Evolutionary conservation across 305 asterid genomes (phyloP).

Genomic region (Plantago coronopus): DNA sequence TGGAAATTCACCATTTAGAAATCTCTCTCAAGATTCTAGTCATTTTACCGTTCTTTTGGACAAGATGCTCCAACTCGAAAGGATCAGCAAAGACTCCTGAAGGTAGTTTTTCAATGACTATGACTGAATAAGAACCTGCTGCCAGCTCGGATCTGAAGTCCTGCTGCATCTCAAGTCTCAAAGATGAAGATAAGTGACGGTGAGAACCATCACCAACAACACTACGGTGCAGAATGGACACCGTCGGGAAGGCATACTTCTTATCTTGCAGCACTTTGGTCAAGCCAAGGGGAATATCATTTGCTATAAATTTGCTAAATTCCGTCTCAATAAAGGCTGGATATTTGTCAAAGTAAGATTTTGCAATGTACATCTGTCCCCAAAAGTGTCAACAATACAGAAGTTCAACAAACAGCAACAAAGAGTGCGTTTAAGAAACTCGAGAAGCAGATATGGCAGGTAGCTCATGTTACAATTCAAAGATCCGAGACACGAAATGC

Average conservation of each 20-base stretch:
- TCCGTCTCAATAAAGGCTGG: constrained; percentile 36
- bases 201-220: constrained; percentile 91
- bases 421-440: no score
- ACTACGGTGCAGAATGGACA: constrained; percentile 31
- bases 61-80: constrained; percentile 78
- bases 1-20: background rate
- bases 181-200: constrained; percentile 53
- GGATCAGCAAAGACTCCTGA: constrained; percentile 87
- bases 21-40: constrained; percentile 7
- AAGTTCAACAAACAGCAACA: constrained; percentile 11
- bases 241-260: constrained; percentile 25
- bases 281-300: constrained; percentile 36
- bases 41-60: constrained; percentile 63
- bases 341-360: constrained; percentile 45
- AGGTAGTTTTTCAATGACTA: constrained; percentile 65
- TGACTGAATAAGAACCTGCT: constrained; percentile 40
- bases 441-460: background rate
- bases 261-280: constrained; percentile 31
- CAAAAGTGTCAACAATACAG: constrained; percentile 18
- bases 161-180: constrained; percentile 36
- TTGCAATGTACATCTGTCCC: constrained; percentile 46
- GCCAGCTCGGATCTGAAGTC: constrained; percentile 28
- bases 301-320: constrained; percentile 40
- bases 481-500: background rate
- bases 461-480: background rate